Conservation (phyloP, 306 rosid genomes). For the Vachellia collinsii region DNA sequence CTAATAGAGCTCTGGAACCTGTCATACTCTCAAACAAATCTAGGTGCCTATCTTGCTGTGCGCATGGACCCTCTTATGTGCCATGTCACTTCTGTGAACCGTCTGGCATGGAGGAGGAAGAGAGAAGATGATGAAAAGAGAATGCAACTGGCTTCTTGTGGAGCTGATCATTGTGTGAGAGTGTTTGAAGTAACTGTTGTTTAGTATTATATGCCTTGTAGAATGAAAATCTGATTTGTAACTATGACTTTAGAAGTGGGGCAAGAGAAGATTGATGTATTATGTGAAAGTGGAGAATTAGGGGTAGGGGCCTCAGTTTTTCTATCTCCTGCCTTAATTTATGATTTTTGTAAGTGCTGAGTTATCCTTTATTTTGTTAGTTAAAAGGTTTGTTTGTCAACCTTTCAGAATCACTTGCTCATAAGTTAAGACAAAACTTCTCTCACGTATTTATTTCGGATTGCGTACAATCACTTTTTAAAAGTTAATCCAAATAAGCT, state of each 20-base stretch:
- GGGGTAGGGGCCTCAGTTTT: not conserved
- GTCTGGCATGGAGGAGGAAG: slow-evolving; percentile 71
- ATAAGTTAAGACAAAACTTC: no score
- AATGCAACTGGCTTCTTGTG: slow-evolving; percentile 89
- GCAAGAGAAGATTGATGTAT: not conserved
- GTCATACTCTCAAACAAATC: slow-evolving; percentile 44
- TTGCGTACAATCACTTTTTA: no score
- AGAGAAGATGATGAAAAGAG: slow-evolving; percentile 49
- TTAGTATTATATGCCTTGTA: slow-evolving; percentile 23
- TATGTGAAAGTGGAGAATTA: not conserved
- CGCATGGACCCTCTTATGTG: slow-evolving; percentile 67
- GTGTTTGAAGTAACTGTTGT: slow-evolving; percentile 65
- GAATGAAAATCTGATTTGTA: slow-evolving; percentile 10
- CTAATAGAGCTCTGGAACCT: slow-evolving; percentile 82
- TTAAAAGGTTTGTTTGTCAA: no score
- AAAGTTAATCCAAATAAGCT: no score
- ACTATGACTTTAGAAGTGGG: not conserved
- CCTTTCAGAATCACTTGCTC: no score
- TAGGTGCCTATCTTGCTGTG: slow-evolving; percentile 41
- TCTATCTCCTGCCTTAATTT: not conserved
- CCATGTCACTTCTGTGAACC: slow-evolving; percentile 79
- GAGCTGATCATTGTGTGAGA: slow-evolving; percentile 83
- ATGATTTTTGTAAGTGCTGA: not conserved
- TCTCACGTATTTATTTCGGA: no score
- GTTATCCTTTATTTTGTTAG: not conserved